A percentile compares a stretch with the other conserved stretches of the same genome.
These are phyloP conservation scores for Amphirosellinia nigrospora DNA, from an alignment of 495 filamentous ascomycete genomes.

Conservation along the genomic window DNA sequence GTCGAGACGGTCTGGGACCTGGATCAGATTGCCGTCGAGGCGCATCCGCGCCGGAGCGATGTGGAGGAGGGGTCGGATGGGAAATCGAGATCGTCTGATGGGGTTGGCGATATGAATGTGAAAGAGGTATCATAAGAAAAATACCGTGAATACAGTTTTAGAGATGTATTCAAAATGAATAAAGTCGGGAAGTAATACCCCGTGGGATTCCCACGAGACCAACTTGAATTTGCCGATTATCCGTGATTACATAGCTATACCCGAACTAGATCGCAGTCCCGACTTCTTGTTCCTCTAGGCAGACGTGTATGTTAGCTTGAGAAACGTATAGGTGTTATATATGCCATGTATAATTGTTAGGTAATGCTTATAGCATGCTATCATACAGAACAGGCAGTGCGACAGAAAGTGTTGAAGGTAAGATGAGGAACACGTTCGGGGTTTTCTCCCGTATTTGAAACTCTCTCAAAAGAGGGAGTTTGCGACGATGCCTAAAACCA, in stretches of 20 bases:
- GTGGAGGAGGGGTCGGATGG: constrained; percentile 4
- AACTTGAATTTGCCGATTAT: not conserved
- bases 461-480: not conserved
- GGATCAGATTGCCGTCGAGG: constrained; percentile 32
- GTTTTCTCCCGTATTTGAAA: not conserved
- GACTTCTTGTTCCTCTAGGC: not conserved
- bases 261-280: not conserved
- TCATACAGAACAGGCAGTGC: not conserved
- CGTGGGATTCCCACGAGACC: not conserved
- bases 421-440: not conserved
- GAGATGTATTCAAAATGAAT: not conserved
- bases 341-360: not conserved
- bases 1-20: constrained; percentile 42
- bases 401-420: not conserved
- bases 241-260: not conserved
- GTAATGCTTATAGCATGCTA: not conserved
- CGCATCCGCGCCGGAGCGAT: constrained; percentile 26
- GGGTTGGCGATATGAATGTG: not conserved
- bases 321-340: no score
- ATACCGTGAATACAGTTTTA: not conserved
- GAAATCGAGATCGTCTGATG: constrained; percentile 1
- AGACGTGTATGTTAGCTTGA: not conserved
- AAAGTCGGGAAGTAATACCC: not conserved
- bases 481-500: not conserved
- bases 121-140: not conserved